Base-by-base conservation (phyloP, 2,329 filamentous ascomycete genomes). In the Claviceps sp. region DNA sequence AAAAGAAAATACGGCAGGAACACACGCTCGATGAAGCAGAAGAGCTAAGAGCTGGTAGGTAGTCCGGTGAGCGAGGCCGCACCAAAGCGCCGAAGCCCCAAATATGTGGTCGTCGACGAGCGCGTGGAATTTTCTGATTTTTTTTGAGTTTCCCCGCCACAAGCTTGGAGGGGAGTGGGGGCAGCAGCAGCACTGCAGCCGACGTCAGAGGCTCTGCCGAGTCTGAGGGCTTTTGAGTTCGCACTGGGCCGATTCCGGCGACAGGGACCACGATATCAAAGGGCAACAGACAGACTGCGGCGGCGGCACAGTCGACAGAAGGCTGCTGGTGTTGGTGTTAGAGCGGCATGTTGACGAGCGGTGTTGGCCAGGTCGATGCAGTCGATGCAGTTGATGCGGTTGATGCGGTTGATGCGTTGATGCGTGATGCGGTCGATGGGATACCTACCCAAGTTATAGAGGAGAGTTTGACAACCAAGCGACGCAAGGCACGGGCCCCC, bases 161-260 rank as follows among this genome's bases (percentile, higher is more conserved):
- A 48, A 36, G 49, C 36, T 30, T 43, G 47, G 44, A 48, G 47
- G 18, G 43, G 41, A 52, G 55, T 50, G 53, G 53, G 36, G 44
- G 52, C 44, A 34, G 52, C 37, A 30, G 38, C 34, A 38, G 45
- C 26, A 46, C 36, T 52, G 51, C 51, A 50, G 52, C 46, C 46
- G 34, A 38, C 46, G 47, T 50, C 48, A 55, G 47, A 55, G 52
- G 54, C 49, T 54, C 45, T 50, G 48, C 51, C 54, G 48, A 34
- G 30, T 34, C 30, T 34, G 30, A 53, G 47, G 34, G 34, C 41
- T 41, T 48, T 37, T 49, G 40, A 26, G 14, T 41, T 52, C 20
- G 45, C 20, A 49, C 41, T 51, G 49, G 49, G 46, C 52, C 49
- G 47, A 50, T 52, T 52, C 47, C 49, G 52, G 54, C 52, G 47